Evolutionary conservation across 2,329 filamentous ascomycete species (phyloP).

Genomic region (Colletotrichum cereale): DNA sequence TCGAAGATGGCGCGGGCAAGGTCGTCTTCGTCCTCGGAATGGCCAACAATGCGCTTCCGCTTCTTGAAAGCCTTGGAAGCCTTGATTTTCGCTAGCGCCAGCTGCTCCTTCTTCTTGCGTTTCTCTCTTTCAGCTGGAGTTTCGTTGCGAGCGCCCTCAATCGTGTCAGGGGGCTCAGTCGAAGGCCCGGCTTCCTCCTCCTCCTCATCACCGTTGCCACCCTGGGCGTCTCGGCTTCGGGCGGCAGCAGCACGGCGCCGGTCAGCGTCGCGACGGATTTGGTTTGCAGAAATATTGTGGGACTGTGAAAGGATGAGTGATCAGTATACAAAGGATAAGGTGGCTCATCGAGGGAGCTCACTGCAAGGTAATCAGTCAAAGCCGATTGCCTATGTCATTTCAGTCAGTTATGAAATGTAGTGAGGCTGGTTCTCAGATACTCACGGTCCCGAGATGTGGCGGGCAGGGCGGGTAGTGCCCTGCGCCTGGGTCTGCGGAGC

Average conservation of each 20-base stretch:
- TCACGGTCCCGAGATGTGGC: slow-evolving; percentile 38
- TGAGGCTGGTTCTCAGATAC: neutral
- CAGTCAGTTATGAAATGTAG: neutral
- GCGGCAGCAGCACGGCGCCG: slow-evolving; percentile 53
- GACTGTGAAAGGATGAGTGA: slow-evolving; percentile 57
- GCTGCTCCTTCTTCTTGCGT: slow-evolving; percentile 62
- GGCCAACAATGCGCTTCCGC: slow-evolving; percentile 56
- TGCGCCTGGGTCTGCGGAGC: slow-evolving; percentile 18
- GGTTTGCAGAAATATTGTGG: slow-evolving; percentile 76
- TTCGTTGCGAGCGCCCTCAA: slow-evolving; percentile 40
- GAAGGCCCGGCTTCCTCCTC: slow-evolving; percentile 37
- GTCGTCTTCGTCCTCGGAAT: slow-evolving; percentile 63
- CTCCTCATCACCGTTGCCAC: slow-evolving; percentile 46
- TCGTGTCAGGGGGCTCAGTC: slow-evolving; percentile 39
- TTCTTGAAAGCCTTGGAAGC: slow-evolving; percentile 69
- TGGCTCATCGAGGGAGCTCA: slow-evolving; percentile 44
- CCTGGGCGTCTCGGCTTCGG: slow-evolving; percentile 43
- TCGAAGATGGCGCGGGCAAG: slow-evolving; percentile 63
- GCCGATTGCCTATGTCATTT: slow-evolving; percentile 59
- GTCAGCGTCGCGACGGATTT: slow-evolving; percentile 65
- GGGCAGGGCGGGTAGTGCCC: slow-evolving; percentile 8
- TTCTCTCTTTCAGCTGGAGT: slow-evolving; percentile 42
- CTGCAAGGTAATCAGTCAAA: slow-evolving; percentile 66
- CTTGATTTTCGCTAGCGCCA: slow-evolving; percentile 72
- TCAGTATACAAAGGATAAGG: neutral